Percentiles rank a stretch among this genome's conserved stretches.
Evolutionary conservation across 768 basidiomycete species (phyloP).

Genomic region (Trametopsis cervina): DNA sequence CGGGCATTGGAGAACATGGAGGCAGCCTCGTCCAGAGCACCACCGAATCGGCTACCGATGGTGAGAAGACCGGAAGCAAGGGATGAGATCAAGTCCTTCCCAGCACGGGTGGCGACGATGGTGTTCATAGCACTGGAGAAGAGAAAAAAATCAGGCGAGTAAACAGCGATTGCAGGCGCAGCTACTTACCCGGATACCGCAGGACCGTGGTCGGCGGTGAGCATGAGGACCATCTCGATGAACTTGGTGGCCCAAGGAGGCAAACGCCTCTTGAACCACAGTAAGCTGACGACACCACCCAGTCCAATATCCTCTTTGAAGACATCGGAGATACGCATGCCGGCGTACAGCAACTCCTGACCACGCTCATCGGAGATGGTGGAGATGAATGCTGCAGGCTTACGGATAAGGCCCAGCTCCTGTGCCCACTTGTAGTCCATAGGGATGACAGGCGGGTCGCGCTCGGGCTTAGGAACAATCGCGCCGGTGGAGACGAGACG

Average conservation of each 20-base stretch:
- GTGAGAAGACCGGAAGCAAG: conserved; percentile 94
- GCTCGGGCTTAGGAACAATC: conserved; percentile 67
- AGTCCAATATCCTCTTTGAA: conserved; percentile 97
- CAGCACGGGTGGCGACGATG: conserved; percentile 98
- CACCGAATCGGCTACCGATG: conserved; percentile 97
- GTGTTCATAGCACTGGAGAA: conserved; percentile 87
- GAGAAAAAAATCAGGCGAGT: conserved; percentile 1
- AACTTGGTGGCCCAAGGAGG: conserved; percentile 96
- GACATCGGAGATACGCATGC: conserved; percentile 98
- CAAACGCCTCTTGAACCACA: conserved; percentile 97
- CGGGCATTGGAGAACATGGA: conserved; percentile 90
- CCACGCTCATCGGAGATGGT: conserved; percentile 99
- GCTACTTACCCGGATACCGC: conserved; percentile 71
- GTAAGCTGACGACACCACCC: conserved; percentile 90
- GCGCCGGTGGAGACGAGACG: conserved; percentile 62
- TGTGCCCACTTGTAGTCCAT: conserved; percentile 99
- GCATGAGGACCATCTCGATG: conserved; percentile 99
- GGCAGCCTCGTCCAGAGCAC: conserved; percentile 97
- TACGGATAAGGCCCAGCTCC: conserved; percentile 96
- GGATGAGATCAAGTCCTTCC: conserved; percentile 97
- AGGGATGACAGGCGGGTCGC: conserved; percentile 93
- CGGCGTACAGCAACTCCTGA: conserved; percentile 96
- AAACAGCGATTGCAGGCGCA: neutral
- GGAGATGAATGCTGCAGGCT: conserved; percentile 97
- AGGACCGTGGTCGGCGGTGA: conserved; percentile 97